A percentile compares a stretch with the other conserved stretches of the same genome.
Evolutionary conservation across 805 yeast species (phyloP).

Genomic region (Monosporozyma servazzii): DNA sequence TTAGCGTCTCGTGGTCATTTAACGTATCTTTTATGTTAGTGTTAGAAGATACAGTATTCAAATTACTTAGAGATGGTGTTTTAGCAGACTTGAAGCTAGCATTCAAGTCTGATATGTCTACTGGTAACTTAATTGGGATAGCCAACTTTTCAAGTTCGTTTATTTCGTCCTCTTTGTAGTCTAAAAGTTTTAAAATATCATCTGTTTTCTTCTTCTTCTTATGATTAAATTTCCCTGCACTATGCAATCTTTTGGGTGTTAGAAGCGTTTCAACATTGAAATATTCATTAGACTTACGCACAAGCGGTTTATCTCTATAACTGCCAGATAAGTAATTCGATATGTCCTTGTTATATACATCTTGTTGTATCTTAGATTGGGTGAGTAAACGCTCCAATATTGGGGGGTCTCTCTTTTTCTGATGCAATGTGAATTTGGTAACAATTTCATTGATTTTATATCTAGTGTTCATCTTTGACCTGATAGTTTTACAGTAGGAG

Average conservation of each 20-base stretch:
- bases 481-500: constrained; percentile 48
- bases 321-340: background rate
- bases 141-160: constrained; percentile 18
- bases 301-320: background rate
- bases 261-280: background rate
- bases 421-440: constrained; percentile 19
- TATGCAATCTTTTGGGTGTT: background rate
- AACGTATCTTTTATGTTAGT: background rate
- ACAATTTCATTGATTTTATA: constrained; percentile 33
- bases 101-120: background rate
- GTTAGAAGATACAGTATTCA: constrained; percentile 8
- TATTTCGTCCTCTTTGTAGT: constrained; percentile 20
- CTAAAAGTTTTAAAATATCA: constrained; percentile 4
- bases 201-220: background rate
- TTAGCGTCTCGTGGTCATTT: background rate
- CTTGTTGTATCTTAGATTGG: constrained; percentile 6
- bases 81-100: constrained; percentile 3
- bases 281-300: background rate
- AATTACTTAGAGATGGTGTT: constrained; percentile 4
- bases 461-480: constrained; percentile 30
- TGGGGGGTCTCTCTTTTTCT: constrained; percentile 24
- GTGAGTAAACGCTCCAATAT: constrained; percentile 12
- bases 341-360: constrained; percentile 1
- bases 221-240: background rate
- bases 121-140: constrained; percentile 15